Conservation (phyloP, 305 asterid species). For the Rubia peregrina region DNA sequence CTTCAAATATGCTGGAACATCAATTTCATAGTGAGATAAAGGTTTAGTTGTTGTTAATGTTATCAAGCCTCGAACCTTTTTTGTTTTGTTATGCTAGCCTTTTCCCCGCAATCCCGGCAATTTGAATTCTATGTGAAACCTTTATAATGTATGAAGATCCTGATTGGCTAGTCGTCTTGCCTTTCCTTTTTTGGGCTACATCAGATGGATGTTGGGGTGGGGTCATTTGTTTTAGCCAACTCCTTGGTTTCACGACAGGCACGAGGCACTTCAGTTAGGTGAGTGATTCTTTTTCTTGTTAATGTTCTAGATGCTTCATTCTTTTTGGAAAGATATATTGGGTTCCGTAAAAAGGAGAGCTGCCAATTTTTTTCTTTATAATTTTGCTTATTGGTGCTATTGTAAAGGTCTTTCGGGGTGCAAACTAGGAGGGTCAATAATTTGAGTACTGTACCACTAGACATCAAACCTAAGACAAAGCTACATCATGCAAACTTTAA, state of each 20-base stretch:
- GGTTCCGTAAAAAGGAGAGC: neutral
- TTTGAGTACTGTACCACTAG: neutral
- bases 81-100: neutral
- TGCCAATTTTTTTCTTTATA: no score
- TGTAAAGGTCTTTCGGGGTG: neutral
- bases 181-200: constrained; percentile 19
- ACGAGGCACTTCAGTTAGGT: constrained; percentile 59
- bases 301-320: neutral
- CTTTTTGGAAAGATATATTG: neutral
- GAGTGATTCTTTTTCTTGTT: constrained; percentile 24
- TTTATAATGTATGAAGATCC: neutral
- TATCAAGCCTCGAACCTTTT: neutral
- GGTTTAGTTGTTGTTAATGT: no score
- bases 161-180: constrained; percentile 14
- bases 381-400: neutral
- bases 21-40: neutral
- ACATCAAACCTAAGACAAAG: no score
- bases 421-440: neutral
- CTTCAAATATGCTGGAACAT: neutral
- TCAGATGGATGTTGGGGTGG: constrained; percentile 98
- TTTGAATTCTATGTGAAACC: constrained; percentile 1
- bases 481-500: neutral
- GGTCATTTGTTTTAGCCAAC: constrained; percentile 83
- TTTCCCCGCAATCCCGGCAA: neutral
- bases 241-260: constrained; percentile 86